Base-by-base conservation (phyloP, 768 basidiomycete species). In the Macrolepiota albuminosa region DNA sequence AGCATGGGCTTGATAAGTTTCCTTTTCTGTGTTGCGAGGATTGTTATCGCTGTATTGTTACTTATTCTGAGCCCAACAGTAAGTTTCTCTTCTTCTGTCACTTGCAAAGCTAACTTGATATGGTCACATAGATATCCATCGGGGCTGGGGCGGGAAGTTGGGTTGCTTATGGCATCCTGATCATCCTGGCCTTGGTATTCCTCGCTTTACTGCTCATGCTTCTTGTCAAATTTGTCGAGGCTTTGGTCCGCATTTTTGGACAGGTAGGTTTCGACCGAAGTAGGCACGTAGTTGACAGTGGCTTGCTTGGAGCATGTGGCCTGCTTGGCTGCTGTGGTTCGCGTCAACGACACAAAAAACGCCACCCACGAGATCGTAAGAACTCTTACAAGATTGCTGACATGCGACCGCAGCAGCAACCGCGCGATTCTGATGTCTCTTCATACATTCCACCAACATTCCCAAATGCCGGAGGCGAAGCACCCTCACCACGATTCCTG, bases 1-100 rank as follows among this genome's bases (percentile, higher is more conserved):
- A 91, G 93, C 62, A 98, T 98, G 97, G 96, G 95, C 14, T 79
- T 95, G 39, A 88, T 96, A 60, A 94, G 92, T 70, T 98, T 98
- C 78, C 76, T 97, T 67, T 89, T 96, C 67, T 94, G 93, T 60
- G 91, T 96, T 5, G 87, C 91, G 24, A 81, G 96, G 64, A 95
- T 97, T 66, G 87, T 95, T 31, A 83, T 94, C 26, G 90, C 92
- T 2, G 94, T 98, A 14, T 73, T 99, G 37, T 78, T 98, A 49
- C 90, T 99, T 66, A 92, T 98, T 63, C 75, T 99, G 53, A 89
- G 90, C 16, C 91, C 94, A 31, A 84, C 88, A 62, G 96, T 98
- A 72, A 72, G 92, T 70, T 26, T 61, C 54, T 36, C 57, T 39
- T 13, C 37, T 57, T 63, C 60, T 59, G 61, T 50, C 60, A 34